Percentiles rank a stretch among this genome's conserved stretches.
These are phyloP conservation scores for Tulasnella sp. DNA, from an alignment of 768 basidiomycete species.

Conservation along the genomic window DNA sequence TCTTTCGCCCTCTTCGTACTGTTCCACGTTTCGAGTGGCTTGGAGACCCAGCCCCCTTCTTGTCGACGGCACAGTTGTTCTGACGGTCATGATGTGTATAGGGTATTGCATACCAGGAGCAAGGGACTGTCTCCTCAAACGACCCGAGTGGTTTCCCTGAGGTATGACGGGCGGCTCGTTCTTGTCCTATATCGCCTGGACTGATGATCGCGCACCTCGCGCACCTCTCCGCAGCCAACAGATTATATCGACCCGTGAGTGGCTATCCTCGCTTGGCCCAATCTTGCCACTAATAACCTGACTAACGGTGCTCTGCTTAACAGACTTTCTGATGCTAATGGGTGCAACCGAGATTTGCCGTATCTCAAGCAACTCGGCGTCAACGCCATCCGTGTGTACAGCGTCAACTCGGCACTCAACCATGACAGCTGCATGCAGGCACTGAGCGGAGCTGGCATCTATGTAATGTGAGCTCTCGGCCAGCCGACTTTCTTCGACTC, in stretches of 20 bases:
- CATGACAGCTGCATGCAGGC: slow-evolving; percentile 83
- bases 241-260: slow-evolving; percentile 66
- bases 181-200: slow-evolving; percentile 25
- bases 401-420: slow-evolving; percentile 74
- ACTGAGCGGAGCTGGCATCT: slow-evolving; percentile 76
- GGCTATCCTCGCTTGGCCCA: background rate
- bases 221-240: slow-evolving; percentile 49
- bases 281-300: background rate
- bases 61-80: background rate
- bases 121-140: slow-evolving; percentile 47
- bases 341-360: slow-evolving; percentile 75
- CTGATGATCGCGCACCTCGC: slow-evolving; percentile 7
- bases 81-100: slow-evolving; percentile 10
- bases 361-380: slow-evolving; percentile 70
- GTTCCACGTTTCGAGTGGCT: background rate
- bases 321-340: slow-evolving; percentile 53
- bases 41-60: background rate
- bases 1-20: background rate
- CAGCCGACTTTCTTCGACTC: background rate
- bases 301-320: background rate
- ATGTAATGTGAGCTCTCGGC: slow-evolving; percentile 64
- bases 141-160: slow-evolving; percentile 54
- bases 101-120: slow-evolving; percentile 78
- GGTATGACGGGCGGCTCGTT: background rate
- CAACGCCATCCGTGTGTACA: slow-evolving; percentile 82